Conservation (phyloP, 2,329 filamentous ascomycete genomes). For the Trichoderma sp. region DNA sequence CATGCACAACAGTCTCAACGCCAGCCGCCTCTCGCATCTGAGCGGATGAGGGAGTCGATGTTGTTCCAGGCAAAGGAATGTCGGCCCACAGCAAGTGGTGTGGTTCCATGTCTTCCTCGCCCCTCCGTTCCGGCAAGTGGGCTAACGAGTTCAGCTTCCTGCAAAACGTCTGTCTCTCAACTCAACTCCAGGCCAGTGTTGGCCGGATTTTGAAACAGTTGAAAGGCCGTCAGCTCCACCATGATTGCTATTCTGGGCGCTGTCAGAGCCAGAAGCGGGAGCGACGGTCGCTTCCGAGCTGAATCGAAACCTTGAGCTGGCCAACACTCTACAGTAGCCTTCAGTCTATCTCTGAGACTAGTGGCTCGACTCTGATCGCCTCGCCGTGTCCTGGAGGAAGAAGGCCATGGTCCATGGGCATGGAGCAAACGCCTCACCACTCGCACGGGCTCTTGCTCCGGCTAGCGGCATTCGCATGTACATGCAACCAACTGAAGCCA, state of each 20-base stretch:
- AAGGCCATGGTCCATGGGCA: background rate
- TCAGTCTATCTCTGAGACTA: slow-evolving; percentile 7
- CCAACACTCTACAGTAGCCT: background rate
- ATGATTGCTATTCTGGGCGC: background rate
- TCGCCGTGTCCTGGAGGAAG: slow-evolving; percentile 2
- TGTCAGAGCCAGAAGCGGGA: background rate
- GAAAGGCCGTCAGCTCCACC: background rate
- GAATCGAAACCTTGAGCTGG: slow-evolving; percentile 1
- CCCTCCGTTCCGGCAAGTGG: background rate
- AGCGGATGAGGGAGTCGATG: background rate
- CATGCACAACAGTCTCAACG: background rate
- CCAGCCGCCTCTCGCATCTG: background rate
- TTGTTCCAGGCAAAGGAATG: background rate
- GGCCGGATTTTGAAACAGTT: background rate
- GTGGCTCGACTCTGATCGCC: background rate
- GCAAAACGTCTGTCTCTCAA: background rate
- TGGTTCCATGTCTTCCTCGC: background rate
- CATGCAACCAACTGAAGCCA: background rate
- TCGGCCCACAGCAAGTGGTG: background rate
- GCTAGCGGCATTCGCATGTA: slow-evolving; percentile 1
- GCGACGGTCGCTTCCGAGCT: slow-evolving; percentile 13
- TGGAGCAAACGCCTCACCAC: background rate
- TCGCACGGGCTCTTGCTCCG: background rate
- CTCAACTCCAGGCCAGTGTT: background rate
- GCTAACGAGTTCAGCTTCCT: background rate